Evolutionary conservation across 805 yeast genomes (phyloP).

Genomic region (Priceomyces melissophilus): DNA sequence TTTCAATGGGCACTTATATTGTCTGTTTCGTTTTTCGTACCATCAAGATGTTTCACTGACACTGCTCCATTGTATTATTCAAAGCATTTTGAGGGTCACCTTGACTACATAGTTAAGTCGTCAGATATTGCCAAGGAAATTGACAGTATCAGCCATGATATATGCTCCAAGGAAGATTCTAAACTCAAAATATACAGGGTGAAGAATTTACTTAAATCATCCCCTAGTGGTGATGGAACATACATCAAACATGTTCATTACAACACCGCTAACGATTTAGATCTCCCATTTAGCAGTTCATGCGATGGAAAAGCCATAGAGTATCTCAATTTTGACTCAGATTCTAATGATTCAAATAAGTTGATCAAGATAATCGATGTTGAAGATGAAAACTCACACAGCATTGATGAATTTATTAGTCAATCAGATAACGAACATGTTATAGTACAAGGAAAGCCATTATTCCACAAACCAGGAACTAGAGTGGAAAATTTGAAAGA

Average conservation of each 20-base stretch:
- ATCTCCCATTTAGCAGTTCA: conserved; percentile 12
- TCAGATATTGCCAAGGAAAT: conserved; percentile 15
- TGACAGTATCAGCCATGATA: conserved; percentile 12
- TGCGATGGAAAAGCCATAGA: conserved; percentile 9
- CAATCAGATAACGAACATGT: conserved; percentile 7
- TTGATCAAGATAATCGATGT: conserved; percentile 20
- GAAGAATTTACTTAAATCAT: conserved; percentile 11
- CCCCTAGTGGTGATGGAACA: conserved; percentile 6
- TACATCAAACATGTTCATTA: conserved; percentile 20
- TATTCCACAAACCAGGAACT: conserved; percentile 19
- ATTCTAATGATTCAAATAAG: conserved; percentile 4
- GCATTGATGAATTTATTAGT: conserved; percentile 18
- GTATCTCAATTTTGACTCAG: conserved; percentile 2
- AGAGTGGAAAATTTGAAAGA: conserved; percentile 19
- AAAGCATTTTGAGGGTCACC: conserved; percentile 7
- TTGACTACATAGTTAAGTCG: conserved; percentile 21
- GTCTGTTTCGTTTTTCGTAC: conserved; percentile 7
- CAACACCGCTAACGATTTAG: conserved; percentile 12
- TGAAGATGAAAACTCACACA: conserved; percentile 17
- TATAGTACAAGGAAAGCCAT: conserved; percentile 31
- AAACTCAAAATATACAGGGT: conserved; percentile 26
- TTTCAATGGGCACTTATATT: conserved; percentile 8
- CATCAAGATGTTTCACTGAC: conserved; percentile 17
- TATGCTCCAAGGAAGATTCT: conserved; percentile 16
- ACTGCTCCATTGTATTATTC: conserved; percentile 21